Evolutionary conservation across 805 yeast genomes (phyloP), one percentile per base, ranked within the genome.

Genomic region (Priceomyces fermenticarens): DNA sequence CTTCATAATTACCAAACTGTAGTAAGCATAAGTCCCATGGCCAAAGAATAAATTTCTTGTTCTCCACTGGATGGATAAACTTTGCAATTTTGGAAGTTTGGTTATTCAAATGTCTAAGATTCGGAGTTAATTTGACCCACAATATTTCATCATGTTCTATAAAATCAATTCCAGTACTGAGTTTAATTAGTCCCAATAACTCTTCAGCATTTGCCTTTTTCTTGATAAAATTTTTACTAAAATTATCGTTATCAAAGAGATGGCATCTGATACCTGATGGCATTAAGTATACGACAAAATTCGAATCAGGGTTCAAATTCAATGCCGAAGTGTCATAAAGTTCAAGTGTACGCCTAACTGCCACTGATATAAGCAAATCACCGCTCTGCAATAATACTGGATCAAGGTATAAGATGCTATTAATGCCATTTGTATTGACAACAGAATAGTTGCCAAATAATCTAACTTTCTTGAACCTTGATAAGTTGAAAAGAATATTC

Each of bases 71-170:
- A 48, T 73, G 77, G 35, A 81, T 65, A 55, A 76, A 85, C 16
- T 70, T 67, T 10, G 88, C 67, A 2, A 85, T 72, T 9, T 69
- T 69, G 0, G 89, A 81, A 0, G 90, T 80, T 48, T 79, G 73
- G 15, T 84, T 85, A 57, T 82, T 83, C 46, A 84, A 65, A 54
- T 83, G 89, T 43, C 74, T 75, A 37, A 84, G 55, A 47, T 83
- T 80, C 2, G 93, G 93, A 3, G 82, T 71, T 10, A 85, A 58
- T 53, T 77, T 83, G 11, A 85, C 72, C 93, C 91, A 85, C 31
- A 65, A 59, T 12, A 70, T 48, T 14, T 60, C 58, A 20, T 45
- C 48, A 2, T 52, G 46, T 2, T 31, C 32, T 1, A 54, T 36
- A 31, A 52, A 41, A 35, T 63, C 66, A 2, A 57, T 32, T 1